A percentile compares a stretch with the other conserved stretches of the same genome.
Evolutionary conservation across 306 rosid species (phyloP).

Genomic region (Malus sylvestris): DNA sequence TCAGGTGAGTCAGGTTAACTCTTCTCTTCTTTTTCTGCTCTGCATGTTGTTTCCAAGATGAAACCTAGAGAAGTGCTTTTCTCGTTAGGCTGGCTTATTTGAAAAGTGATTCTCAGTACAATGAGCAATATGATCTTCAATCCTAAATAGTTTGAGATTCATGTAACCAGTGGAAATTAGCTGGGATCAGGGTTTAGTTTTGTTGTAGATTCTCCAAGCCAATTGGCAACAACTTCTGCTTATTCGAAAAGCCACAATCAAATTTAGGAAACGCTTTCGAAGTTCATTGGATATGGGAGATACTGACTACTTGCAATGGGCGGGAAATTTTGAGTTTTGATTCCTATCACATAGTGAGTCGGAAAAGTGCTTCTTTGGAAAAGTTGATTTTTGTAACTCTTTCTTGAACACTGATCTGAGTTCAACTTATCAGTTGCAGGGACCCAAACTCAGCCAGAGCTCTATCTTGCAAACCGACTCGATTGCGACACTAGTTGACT

Average conservation of each 20-base stretch:
- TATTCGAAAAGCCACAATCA: neutral
- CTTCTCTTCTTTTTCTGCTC: neutral
- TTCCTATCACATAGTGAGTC: too few relatives aligned
- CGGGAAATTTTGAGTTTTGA: too few relatives aligned
- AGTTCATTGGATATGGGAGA: neutral
- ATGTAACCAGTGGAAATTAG: neutral
- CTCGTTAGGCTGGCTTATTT: neutral
- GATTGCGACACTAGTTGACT: constrained; percentile 87
- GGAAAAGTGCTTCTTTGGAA: neutral
- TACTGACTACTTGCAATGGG: neutral
- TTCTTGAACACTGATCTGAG: neutral
- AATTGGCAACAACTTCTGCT: neutral
- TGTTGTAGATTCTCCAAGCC: neutral
- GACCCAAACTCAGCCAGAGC: constrained; percentile 31
- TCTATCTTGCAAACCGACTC: constrained; percentile 84
- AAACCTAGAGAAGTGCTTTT: neutral
- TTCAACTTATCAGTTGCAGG: constrained; percentile 21
- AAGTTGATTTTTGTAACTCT: neutral
- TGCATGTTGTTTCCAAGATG: neutral
- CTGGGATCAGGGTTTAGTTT: neutral
- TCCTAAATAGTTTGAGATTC: neutral
- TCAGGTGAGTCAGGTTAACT: constrained; percentile 22
- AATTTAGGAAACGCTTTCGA: neutral
- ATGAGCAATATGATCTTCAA: neutral
- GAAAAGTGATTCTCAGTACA: neutral